Evolutionary conservation across 768 basidiomycete species (phyloP).

Genomic region (Suillus brevipes): DNA sequence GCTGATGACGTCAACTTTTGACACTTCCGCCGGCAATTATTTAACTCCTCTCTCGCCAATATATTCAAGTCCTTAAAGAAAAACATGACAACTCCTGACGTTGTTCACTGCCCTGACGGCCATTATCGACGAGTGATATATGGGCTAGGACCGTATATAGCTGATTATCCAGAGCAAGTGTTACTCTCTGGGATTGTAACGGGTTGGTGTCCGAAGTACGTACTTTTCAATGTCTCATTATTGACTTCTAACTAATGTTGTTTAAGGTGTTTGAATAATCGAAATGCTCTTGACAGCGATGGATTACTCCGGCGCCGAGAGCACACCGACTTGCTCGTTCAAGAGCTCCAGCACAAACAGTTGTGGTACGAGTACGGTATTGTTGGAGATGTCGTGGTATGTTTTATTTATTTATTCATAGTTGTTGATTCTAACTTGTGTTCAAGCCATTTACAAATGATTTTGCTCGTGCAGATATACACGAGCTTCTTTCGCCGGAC

Average conservation of each 20-base stretch:
- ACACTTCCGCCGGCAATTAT: slow-evolving; percentile 28
- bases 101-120: slow-evolving; percentile 30
- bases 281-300: slow-evolving; percentile 26
- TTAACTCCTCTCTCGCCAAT: slow-evolving; percentile 29
- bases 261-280: slow-evolving; percentile 26
- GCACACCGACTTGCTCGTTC: slow-evolving; percentile 22
- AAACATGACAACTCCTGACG: slow-evolving; percentile 27
- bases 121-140: slow-evolving; percentile 32
- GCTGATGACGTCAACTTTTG: slow-evolving; percentile 18
- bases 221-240: no score
- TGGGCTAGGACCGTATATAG: slow-evolving; percentile 39
- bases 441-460: background rate
- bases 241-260: background rate
- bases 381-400: slow-evolving; percentile 32
- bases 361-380: slow-evolving; percentile 39
- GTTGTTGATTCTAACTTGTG: no score
- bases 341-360: slow-evolving; percentile 15
- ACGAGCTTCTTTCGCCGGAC: background rate
- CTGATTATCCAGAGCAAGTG: slow-evolving; percentile 41
- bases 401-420: no score
- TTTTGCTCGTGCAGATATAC: background rate
- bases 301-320: slow-evolving; percentile 21
- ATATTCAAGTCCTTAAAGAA: slow-evolving; percentile 26
- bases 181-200: no score
- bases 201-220: slow-evolving; percentile 32